phyloP scores from a whole-genome alignment of 768 basidiomycete genomes.

The Amanita rimosa region DNA sequence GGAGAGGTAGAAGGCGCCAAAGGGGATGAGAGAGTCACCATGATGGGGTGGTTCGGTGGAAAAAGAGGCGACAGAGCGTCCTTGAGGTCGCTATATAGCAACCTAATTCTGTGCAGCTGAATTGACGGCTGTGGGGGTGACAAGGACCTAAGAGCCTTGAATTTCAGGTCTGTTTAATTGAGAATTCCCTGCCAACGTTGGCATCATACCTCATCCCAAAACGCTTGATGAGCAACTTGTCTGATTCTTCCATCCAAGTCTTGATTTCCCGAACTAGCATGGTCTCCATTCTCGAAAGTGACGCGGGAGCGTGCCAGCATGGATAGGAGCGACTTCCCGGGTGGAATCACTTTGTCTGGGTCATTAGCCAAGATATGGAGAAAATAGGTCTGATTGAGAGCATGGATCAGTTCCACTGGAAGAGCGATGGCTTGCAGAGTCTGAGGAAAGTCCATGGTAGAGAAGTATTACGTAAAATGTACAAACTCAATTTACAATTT shows the following conservation, averaged over 20 bases:
- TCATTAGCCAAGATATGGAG: conserved; percentile 60
- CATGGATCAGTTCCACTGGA: conserved; percentile 43
- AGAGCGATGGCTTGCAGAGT: conserved; percentile 15
- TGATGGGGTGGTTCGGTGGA: conserved; percentile 37
- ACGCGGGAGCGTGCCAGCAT: conserved; percentile 32
- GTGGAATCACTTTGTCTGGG: conserved; percentile 47
- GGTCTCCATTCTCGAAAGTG: conserved; percentile 8
- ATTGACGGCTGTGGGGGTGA: conserved; percentile 45
- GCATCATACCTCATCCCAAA: conserved; percentile 56
- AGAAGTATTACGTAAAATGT: too few relatives aligned
- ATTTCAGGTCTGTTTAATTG: not conserved
- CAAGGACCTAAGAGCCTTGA: conserved; percentile 43
- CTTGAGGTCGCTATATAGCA: conserved; percentile 42
- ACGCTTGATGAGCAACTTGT: conserved; percentile 49
- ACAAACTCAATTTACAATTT: too few relatives aligned
- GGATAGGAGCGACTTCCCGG: conserved; percentile 63
- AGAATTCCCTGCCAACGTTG: not conserved
- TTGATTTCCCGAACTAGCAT: conserved; percentile 6
- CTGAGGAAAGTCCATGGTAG: not conserved
- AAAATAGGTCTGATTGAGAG: conserved; percentile 51
- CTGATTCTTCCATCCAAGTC: conserved; percentile 30
- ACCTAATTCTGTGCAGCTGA: conserved; percentile 48
- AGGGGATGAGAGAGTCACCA: conserved; percentile 43
- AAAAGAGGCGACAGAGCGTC: conserved; percentile 45
- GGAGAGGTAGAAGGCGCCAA: conserved; percentile 61